Percentiles rank a stretch among this genome's conserved stretches.
Conservation (phyloP, 306 rosid genomes). For the Carpinus fangiana region DNA sequence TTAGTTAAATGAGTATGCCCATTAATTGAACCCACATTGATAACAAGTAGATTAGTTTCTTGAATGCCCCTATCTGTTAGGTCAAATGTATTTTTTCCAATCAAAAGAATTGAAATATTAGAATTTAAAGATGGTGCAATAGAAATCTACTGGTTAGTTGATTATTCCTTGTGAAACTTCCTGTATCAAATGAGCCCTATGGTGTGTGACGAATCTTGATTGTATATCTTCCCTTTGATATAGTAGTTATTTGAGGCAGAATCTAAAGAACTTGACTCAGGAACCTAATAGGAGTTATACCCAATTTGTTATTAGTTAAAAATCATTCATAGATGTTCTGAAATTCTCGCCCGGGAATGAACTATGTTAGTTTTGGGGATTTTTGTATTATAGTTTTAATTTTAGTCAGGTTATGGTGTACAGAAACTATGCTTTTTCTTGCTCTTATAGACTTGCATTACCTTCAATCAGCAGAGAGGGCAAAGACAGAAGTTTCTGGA, state of each 20-base stretch:
- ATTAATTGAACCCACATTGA: too few relatives aligned
- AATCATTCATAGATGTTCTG: neutral
- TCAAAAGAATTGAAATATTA: too few relatives aligned
- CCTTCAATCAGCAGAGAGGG: slow-evolving; percentile 41
- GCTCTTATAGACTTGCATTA: neutral
- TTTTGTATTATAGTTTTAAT: neutral
- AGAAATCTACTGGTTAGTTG: too few relatives aligned
- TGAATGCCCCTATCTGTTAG: too few relatives aligned
- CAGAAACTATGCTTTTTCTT: neutral
- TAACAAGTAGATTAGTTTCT: too few relatives aligned
- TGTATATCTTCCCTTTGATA: neutral
- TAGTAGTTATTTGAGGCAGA: neutral
- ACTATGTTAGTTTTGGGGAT: neutral
- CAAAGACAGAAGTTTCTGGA: slow-evolving; percentile 45
- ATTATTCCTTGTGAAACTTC: too few relatives aligned
- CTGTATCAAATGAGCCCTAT: neutral
- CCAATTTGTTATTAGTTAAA: neutral
- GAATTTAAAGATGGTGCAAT: too few relatives aligned
- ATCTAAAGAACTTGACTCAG: neutral
- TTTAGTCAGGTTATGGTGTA: neutral
- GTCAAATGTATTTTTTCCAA: too few relatives aligned
- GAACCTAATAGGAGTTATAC: neutral
- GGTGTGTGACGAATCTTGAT: neutral
- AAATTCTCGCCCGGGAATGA: neutral
- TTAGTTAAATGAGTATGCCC: too few relatives aligned